Evolutionary conservation across 1,139 yeast genomes (phyloP).

Genomic region (Scheffersomyces lignicola): DNA sequence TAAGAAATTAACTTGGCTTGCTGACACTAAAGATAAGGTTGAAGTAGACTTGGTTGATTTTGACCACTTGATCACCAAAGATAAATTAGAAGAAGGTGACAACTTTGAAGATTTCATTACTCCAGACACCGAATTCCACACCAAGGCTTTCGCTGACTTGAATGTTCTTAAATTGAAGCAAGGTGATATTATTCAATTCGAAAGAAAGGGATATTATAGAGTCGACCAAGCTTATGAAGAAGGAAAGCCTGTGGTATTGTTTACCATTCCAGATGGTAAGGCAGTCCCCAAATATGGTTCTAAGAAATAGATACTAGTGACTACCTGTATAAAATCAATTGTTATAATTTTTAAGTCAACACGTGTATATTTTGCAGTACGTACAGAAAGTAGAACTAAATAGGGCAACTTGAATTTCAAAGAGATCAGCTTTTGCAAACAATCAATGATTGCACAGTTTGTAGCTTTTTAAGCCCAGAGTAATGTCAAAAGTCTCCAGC

Average conservation of each 20-base stretch:
- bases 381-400: too few relatives aligned
- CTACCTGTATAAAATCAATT: background rate
- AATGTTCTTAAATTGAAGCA: conserved; percentile 74
- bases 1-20: conserved; percentile 94
- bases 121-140: conserved; percentile 81
- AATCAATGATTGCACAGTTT: conserved; percentile 11
- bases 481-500: conserved; percentile 25
- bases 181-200: conserved; percentile 91
- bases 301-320: conserved; percentile 24
- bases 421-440: too few relatives aligned
- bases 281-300: conserved; percentile 82
- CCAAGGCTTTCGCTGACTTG: conserved; percentile 76
- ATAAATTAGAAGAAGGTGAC: conserved; percentile 93
- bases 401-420: too few relatives aligned
- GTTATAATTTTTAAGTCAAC: background rate
- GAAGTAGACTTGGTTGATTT: conserved; percentile 84
- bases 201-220: conserved; percentile 95
- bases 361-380: too few relatives aligned
- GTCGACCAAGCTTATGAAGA: conserved; percentile 64
- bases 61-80: conserved; percentile 94
- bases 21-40: conserved; percentile 71
- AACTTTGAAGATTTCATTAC: conserved; percentile 92
- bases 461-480: conserved; percentile 27
- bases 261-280: conserved; percentile 97
- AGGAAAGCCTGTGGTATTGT: conserved; percentile 72